phyloP scores from a whole-genome alignment of 2,329 filamentous ascomycete genomes.

The Westerdykella sp. region DNA sequence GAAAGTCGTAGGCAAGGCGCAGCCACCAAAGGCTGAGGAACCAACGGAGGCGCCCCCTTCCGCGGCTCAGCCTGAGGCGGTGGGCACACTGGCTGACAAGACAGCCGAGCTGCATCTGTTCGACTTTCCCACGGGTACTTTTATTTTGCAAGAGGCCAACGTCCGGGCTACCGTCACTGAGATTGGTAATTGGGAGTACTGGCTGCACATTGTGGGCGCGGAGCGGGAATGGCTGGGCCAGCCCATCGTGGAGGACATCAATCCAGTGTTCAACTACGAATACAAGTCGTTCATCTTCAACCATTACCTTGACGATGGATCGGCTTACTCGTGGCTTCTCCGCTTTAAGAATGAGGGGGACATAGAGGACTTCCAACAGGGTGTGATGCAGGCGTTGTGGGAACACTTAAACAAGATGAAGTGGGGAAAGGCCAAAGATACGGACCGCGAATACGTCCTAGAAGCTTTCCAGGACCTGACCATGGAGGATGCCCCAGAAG shows the following conservation, averaged over 20 bases:
- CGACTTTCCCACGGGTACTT: conserved; percentile 80
- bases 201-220: conserved; percentile 75
- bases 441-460: conserved; percentile 87
- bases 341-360: conserved; percentile 80
- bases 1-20: conserved; percentile 33
- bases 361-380: conserved; percentile 83
- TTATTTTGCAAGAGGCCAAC: conserved; percentile 68
- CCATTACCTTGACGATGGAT: conserved; percentile 81
- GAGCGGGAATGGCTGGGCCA: conserved; percentile 83
- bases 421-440: conserved; percentile 87
- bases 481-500: conserved; percentile 69
- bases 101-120: conserved; percentile 85
- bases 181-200: conserved; percentile 88
- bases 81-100: conserved; percentile 69
- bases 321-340: conserved; percentile 90
- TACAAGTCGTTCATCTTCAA: conserved; percentile 99
- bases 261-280: conserved; percentile 98
- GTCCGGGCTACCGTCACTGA: conserved; percentile 79
- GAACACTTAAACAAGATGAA: conserved; percentile 92
- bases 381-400: conserved; percentile 92
- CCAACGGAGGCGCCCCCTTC: conserved; percentile 57
- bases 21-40: conserved; percentile 33
- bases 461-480: conserved; percentile 92
- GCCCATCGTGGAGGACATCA: conserved; percentile 80
- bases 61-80: conserved; percentile 57